These are phyloP conservation scores for Russula virescens DNA, from an alignment of 768 basidiomycete species.

Conservation along the genomic window DNA sequence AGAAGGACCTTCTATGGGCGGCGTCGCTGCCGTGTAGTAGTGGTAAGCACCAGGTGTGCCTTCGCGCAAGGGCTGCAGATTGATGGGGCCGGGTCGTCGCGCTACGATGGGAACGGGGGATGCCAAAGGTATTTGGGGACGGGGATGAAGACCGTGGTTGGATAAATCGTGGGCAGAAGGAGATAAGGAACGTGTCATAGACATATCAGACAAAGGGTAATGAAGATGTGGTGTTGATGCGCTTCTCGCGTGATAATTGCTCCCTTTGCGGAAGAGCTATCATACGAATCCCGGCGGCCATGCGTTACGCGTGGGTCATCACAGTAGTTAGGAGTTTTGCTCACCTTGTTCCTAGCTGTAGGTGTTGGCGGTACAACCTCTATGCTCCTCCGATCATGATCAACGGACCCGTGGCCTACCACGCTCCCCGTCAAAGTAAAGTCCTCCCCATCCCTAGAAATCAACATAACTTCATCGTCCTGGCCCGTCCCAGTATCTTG, in stretches of 20 bases:
- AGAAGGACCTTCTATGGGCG: neutral
- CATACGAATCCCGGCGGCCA: neutral
- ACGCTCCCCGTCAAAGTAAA: neutral
- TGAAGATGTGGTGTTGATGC: constrained; percentile 10
- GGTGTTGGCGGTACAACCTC: constrained; percentile 21
- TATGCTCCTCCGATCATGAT: constrained; percentile 8
- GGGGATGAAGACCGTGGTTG: neutral
- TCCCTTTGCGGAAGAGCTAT: neutral
- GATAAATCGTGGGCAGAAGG: neutral
- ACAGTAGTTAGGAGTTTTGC: neutral
- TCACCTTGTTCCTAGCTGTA: neutral
- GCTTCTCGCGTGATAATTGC: constrained; percentile 5
- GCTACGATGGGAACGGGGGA: neutral
- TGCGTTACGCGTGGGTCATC: neutral
- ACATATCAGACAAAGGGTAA: neutral
- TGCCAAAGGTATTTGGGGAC: neutral
- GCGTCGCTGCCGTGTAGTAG: constrained; percentile 7
- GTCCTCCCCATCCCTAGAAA: constrained; percentile 14
- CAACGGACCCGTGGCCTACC: neutral
- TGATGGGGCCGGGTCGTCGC: neutral
- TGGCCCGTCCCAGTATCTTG: neutral
- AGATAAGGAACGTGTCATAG: neutral
- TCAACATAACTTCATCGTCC: constrained; percentile 6
- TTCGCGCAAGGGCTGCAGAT: neutral
- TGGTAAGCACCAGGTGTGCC: neutral